Conservation (phyloP, 2,329 filamentous ascomycete genomes). For the Nannizzia gypsea region DNA sequence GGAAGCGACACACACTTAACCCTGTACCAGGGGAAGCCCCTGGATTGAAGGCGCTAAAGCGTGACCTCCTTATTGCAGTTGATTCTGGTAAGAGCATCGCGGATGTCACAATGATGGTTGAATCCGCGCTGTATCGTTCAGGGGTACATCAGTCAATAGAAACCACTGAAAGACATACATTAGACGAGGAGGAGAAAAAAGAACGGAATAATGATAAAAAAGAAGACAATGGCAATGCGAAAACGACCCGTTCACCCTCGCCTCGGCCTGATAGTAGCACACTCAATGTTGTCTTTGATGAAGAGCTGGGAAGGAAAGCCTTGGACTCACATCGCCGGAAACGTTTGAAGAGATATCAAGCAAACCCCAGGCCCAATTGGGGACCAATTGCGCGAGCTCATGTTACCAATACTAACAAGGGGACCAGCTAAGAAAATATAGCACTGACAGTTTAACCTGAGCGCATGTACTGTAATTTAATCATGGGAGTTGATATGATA, state of each 20-base stretch:
- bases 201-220: neutral
- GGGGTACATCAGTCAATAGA: constrained; percentile 14
- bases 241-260: neutral
- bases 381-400: constrained; percentile 56
- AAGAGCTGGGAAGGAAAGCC: constrained; percentile 58
- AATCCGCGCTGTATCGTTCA: constrained; percentile 34
- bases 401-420: neutral
- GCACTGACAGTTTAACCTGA: neutral
- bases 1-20: constrained; percentile 24
- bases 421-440: neutral
- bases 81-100: constrained; percentile 25
- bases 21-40: constrained; percentile 22
- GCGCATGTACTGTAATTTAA: neutral
- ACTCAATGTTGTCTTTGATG: constrained; percentile 64
- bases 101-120: constrained; percentile 33
- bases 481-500: neutral
- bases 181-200: neutral
- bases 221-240: neutral
- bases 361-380: constrained; percentile 87
- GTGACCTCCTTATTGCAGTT: constrained; percentile 26
- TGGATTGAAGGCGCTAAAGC: constrained; percentile 24
- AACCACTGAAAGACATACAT: neutral
- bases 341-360: constrained; percentile 73
- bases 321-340: constrained; percentile 40
- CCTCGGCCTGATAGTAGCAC: constrained; percentile 25